phyloP scores from a whole-genome alignment of 176 grass and related monocot species.

The Oryza meridionalis region DNA sequence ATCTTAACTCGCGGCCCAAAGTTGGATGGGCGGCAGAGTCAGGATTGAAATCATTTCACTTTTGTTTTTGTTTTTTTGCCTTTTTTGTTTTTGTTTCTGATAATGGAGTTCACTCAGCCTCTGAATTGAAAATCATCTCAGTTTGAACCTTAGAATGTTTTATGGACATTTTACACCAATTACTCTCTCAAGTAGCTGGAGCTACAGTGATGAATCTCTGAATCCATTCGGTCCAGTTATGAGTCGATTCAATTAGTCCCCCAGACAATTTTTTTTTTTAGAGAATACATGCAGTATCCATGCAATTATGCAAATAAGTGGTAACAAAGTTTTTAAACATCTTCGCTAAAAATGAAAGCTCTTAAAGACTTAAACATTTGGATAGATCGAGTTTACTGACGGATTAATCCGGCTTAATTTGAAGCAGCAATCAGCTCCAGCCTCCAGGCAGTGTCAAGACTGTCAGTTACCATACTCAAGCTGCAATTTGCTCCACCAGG shows the following conservation, averaged over 20 bases:
- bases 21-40: too few species aligned
- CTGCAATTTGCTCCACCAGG: conserved; percentile 35
- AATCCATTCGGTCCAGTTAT: not conserved
- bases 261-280: too few species aligned
- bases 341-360: not conserved
- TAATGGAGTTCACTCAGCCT: too few species aligned
- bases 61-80: too few species aligned
- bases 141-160: not conserved
- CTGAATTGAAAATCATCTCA: too few species aligned
- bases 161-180: not conserved
- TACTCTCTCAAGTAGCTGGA: too few species aligned
- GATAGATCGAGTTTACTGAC: not conserved
- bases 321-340: not conserved
- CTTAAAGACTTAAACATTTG: not conserved
- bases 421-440: too few species aligned
- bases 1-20: too few species aligned
- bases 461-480: conserved; percentile 23
- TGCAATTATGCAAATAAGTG: not conserved
- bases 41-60: too few species aligned
- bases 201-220: too few species aligned
- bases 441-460: not conserved
- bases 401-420: not conserved
- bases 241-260: not conserved
- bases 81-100: too few species aligned
- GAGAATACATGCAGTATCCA: not conserved